These are phyloP conservation scores for Yarrowia sp. DNA, from an alignment of 805 yeast genomes.

Conservation along the genomic window DNA sequence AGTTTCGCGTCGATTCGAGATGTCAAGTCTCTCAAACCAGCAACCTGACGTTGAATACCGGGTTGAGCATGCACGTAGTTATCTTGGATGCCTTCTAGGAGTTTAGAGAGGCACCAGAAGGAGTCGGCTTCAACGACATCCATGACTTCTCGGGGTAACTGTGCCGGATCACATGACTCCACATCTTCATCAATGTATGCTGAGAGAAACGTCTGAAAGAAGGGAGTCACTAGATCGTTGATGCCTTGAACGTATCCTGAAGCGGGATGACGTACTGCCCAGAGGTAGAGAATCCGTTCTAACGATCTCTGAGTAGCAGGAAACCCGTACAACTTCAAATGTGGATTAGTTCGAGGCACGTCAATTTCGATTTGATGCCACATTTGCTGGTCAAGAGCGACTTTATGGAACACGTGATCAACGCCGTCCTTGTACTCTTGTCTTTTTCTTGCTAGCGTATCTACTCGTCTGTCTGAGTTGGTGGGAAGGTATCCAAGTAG, in stretches of 20 bases:
- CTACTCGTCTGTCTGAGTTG: slow-evolving; percentile 68
- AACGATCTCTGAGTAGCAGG: slow-evolving; percentile 43
- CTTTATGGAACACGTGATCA: slow-evolving; percentile 57
- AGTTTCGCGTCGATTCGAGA: slow-evolving; percentile 74
- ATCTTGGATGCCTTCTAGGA: slow-evolving; percentile 92
- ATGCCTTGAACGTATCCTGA: slow-evolving; percentile 97
- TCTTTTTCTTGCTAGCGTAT: slow-evolving; percentile 73
- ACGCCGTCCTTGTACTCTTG: slow-evolving; percentile 81
- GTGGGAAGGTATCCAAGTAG: slow-evolving; percentile 88
- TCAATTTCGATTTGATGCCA: slow-evolving; percentile 96
- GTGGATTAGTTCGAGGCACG: slow-evolving; percentile 87
- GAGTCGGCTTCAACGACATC: slow-evolving; percentile 88
- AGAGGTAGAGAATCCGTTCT: slow-evolving; percentile 74
- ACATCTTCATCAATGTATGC: slow-evolving; percentile 56
- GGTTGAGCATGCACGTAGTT: slow-evolving; percentile 98
- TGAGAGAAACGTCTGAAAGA: slow-evolving; percentile 76
- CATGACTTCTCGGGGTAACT: slow-evolving; percentile 57
- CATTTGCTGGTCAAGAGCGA: slow-evolving; percentile 61
- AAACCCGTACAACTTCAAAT: slow-evolving; percentile 19
- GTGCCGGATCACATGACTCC: slow-evolving; percentile 60
- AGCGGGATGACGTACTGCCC: slow-evolving; percentile 97
- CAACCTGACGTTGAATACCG: slow-evolving; percentile 89
- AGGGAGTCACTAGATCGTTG: slow-evolving; percentile 88
- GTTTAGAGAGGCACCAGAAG: slow-evolving; percentile 91
- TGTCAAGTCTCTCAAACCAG: slow-evolving; percentile 71